Evolutionary conservation across 805 yeast genomes (phyloP).

Genomic region (Priceomyces carsonii): DNA sequence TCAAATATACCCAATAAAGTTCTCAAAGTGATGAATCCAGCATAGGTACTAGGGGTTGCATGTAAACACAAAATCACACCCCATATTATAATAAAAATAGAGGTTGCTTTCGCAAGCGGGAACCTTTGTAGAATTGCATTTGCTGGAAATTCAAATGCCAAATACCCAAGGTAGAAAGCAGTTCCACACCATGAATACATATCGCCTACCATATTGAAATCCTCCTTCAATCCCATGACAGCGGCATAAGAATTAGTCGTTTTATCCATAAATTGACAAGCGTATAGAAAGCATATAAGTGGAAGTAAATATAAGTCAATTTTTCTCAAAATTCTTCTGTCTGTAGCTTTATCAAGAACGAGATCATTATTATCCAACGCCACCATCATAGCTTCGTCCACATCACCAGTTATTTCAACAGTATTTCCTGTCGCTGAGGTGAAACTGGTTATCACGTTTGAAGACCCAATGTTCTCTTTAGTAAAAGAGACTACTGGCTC

Average conservation of each 20-base stretch:
- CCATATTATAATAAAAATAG: constrained; percentile 56
- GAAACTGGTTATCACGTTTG: constrained; percentile 7
- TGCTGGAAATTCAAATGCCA: constrained; percentile 55
- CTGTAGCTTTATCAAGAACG: constrained; percentile 15
- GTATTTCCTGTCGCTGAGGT: constrained; percentile 20
- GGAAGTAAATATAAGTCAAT: constrained; percentile 28
- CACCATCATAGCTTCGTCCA: constrained; percentile 39
- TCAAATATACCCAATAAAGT: constrained; percentile 42
- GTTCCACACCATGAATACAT: constrained; percentile 41
- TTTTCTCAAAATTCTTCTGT: constrained; percentile 17
- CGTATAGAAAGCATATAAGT: constrained; percentile 22
- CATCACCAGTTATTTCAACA: constrained; percentile 32
- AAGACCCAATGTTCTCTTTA: constrained; percentile 1
- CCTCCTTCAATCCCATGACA: constrained; percentile 38
- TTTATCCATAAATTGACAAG: constrained; percentile 39
- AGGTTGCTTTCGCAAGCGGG: constrained; percentile 55
- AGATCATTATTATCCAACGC: constrained; percentile 20
- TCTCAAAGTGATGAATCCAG: constrained; percentile 40
- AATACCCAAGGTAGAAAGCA: constrained; percentile 55
- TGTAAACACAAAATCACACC: constrained; percentile 54
- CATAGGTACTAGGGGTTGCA: constrained; percentile 47
- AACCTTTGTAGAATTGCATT: constrained; percentile 50
- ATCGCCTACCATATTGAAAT: constrained; percentile 34
- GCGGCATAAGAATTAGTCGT: constrained; percentile 39
- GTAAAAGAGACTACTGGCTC: constrained; percentile 4